A percentile compares a stretch with the other conserved stretches of the same genome.
Conservation (phyloP, 306 rosid species). For the Quercus aquifolioides region DNA sequence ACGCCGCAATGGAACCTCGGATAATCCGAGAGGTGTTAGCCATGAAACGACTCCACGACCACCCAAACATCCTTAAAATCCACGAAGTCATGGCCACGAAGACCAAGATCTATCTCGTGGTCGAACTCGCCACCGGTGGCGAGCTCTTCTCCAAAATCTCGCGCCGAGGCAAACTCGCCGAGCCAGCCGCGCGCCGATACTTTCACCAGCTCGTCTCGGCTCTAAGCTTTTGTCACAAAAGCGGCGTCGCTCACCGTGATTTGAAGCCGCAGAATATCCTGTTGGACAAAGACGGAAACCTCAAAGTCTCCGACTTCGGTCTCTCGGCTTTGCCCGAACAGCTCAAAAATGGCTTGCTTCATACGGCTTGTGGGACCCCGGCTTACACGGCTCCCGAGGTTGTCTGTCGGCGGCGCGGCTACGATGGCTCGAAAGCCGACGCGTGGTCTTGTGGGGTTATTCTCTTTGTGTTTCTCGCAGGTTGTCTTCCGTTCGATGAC, state of each 20-base stretch:
- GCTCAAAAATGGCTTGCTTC: constrained; percentile 61
- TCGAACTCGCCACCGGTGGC: constrained; percentile 84
- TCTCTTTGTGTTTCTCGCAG: constrained; percentile 65
- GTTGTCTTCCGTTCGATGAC: constrained; percentile 69
- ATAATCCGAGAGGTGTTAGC: constrained; percentile 75
- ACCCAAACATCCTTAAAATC: constrained; percentile 64
- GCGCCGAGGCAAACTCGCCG: constrained; percentile 46
- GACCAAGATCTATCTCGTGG: constrained; percentile 74
- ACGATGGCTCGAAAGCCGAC: constrained; percentile 81
- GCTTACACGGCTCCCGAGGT: constrained; percentile 92
- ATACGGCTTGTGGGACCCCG: constrained; percentile 91
- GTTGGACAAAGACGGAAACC: constrained; percentile 52
- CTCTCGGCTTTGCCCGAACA: constrained; percentile 89
- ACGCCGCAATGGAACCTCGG: constrained; percentile 65
- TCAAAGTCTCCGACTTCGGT: constrained; percentile 87
- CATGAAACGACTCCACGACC: constrained; percentile 86
- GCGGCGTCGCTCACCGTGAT: constrained; percentile 87
- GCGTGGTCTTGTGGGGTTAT: constrained; percentile 95
- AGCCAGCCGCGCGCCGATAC: constrained; percentile 52
- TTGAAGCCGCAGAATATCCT: constrained; percentile 89
- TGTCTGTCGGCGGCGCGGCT: constrained; percentile 49
- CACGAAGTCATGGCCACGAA: constrained; percentile 86
- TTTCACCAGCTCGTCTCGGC: constrained; percentile 84
- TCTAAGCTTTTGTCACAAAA: constrained; percentile 62
- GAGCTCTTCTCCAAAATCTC: constrained; percentile 65